A percentile compares a stretch with the other conserved stretches of the same genome.
These are phyloP conservation scores for Pseudognaphalium luteoalbum DNA, from an alignment of 129 eudicot genomes.

Conservation along the genomic window DNA sequence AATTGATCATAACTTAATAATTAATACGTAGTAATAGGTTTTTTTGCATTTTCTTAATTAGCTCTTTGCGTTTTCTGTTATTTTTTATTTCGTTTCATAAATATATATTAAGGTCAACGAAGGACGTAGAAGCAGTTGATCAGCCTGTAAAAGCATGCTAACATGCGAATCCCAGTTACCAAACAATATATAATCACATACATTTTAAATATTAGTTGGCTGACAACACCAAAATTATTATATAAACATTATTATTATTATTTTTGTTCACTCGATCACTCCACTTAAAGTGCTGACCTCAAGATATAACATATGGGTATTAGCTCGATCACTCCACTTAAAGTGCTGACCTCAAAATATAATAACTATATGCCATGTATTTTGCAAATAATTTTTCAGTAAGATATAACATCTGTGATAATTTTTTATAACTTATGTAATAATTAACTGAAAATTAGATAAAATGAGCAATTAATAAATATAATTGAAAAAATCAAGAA, in stretches of 20 bases:
- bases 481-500: neutral
- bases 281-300: constrained; percentile 21
- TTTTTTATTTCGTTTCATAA: neutral
- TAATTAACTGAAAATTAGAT: too few relatives aligned
- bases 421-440: too few relatives aligned
- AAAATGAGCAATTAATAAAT: too few relatives aligned
- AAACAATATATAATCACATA: constrained; percentile 16
- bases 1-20: too few relatives aligned
- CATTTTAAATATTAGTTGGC: constrained; percentile 27
- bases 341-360: constrained; percentile 6
- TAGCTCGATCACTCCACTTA: constrained; percentile 32
- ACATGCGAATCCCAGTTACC: constrained; percentile 34
- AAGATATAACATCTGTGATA: too few relatives aligned
- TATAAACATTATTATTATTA: neutral
- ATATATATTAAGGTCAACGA: constrained; percentile 19
- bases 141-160: constrained; percentile 18
- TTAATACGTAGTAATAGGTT: too few relatives aligned
- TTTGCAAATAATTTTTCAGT: neutral
- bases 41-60: too few relatives aligned
- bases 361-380: constrained; percentile 1
- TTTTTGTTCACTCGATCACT: constrained; percentile 23
- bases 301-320: too few relatives aligned
- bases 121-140: constrained; percentile 20
- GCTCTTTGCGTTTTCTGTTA: too few relatives aligned
- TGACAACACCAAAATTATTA: constrained; percentile 29